phyloP scores from a whole-genome alignment of 176 grass and related monocot genomes.

The Typha latifolia region DNA sequence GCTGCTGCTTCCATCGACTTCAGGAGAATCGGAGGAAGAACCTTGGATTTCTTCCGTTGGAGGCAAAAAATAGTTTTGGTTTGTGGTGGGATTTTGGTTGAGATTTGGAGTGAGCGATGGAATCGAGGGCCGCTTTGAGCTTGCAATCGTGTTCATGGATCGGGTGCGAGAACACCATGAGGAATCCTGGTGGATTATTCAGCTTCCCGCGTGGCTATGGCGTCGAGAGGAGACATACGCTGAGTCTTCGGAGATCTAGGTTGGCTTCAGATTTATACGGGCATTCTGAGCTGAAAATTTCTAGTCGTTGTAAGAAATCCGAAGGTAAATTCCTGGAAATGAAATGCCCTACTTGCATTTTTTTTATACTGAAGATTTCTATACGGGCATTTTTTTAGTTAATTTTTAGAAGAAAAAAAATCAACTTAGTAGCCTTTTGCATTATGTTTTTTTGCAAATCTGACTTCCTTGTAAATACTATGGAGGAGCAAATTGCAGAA shows the following conservation, averaged over 20 bases:
- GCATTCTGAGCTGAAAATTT: not conserved
- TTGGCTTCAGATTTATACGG: not conserved
- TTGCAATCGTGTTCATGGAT: conserved; percentile 9
- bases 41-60: too few species aligned
- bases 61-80: not conserved
- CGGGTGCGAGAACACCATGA: not conserved
- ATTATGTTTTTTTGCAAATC: too few species aligned
- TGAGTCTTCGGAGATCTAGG: not conserved
- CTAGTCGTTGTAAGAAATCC: not conserved
- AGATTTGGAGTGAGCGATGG: not conserved
- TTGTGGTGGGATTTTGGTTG: not conserved
- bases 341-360: not conserved
- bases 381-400: too few species aligned
- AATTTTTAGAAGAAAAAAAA: too few species aligned
- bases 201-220: not conserved
- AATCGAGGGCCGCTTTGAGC: not conserved
- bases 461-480: too few species aligned
- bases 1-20: not conserved
- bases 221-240: not conserved
- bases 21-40: not conserved
- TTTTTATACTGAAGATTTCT: too few species aligned
- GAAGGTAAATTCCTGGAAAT: not conserved
- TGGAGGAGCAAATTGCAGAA: too few species aligned
- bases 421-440: too few species aligned
- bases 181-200: not conserved